phyloP scores from a whole-genome alignment of 2,329 filamentous ascomycete genomes.

The Aspergillus nomiae region DNA sequence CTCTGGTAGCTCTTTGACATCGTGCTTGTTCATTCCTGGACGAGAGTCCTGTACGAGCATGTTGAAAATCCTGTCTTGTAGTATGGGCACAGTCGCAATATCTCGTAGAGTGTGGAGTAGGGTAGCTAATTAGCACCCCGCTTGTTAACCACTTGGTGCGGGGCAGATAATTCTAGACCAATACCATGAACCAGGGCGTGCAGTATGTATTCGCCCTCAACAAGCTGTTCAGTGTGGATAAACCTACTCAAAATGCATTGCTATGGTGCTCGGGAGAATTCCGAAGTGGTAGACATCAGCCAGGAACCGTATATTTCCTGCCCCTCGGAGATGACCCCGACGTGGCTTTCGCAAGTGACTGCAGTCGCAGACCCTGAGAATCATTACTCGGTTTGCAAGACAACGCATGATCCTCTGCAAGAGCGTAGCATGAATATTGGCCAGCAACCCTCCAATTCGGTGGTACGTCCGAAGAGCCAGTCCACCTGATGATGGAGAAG shows the following conservation, averaged over 20 bases:
- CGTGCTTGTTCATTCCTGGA: too few relatives aligned
- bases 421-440: not conserved
- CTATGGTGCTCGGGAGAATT: not conserved
- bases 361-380: not conserved
- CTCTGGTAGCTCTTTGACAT: too few relatives aligned
- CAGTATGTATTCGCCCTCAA: not conserved
- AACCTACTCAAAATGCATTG: not conserved
- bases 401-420: not conserved
- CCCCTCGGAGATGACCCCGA: not conserved
- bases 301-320: rapidly evolving
- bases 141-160: too few relatives aligned
- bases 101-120: too few relatives aligned
- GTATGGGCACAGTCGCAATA: too few relatives aligned
- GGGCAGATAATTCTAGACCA: not conserved
- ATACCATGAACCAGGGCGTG: not conserved
- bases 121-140: too few relatives aligned
- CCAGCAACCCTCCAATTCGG: not conserved
- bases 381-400: not conserved
- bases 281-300: not conserved
- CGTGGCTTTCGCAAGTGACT: not conserved
- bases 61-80: too few relatives aligned
- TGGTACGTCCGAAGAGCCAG: not conserved
- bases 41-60: too few relatives aligned
- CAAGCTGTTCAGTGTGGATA: not conserved
- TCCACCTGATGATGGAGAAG: not conserved